These are phyloP conservation scores for Nitzschia palea DNA, from an alignment of 108 stramenopile species.

Conservation along the genomic window DNA sequence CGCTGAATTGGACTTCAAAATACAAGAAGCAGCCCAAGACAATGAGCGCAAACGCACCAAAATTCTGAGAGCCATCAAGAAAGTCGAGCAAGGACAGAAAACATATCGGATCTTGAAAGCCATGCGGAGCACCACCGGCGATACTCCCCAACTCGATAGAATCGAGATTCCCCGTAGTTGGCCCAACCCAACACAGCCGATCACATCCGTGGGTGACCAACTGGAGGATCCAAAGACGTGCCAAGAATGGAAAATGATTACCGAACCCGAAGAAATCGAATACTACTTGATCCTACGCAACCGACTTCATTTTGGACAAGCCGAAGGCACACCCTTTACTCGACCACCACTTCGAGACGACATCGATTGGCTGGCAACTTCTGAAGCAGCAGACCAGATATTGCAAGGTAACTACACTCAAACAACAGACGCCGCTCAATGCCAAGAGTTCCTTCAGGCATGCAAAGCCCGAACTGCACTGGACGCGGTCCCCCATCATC, in stretches of 20 bases:
- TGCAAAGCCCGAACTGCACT: neutral
- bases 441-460: neutral
- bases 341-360: neutral
- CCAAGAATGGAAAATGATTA: neutral
- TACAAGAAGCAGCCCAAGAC: too few species aligned
- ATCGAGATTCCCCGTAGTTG: neutral
- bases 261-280: neutral
- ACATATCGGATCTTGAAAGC: too few species aligned
- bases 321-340: too few species aligned
- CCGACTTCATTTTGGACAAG: slow-evolving; percentile 2
- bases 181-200: neutral
- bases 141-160: too few species aligned
- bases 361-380: neutral
- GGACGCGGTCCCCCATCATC: neutral
- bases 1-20: too few species aligned
- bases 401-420: neutral
- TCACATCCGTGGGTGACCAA: neutral
- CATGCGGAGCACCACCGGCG: too few species aligned
- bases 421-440: neutral
- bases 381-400: neutral
- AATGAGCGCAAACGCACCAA: too few species aligned
- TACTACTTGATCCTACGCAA: neutral
- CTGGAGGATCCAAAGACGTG: neutral
- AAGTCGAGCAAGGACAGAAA: too few species aligned
- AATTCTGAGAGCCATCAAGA: too few species aligned